Percentiles rank a stretch among this genome's conserved stretches.
These are phyloP conservation scores for Plasmodium cynomolgi DNA, from an alignment of 169 alveolate genomes.

Conservation along the genomic window DNA sequence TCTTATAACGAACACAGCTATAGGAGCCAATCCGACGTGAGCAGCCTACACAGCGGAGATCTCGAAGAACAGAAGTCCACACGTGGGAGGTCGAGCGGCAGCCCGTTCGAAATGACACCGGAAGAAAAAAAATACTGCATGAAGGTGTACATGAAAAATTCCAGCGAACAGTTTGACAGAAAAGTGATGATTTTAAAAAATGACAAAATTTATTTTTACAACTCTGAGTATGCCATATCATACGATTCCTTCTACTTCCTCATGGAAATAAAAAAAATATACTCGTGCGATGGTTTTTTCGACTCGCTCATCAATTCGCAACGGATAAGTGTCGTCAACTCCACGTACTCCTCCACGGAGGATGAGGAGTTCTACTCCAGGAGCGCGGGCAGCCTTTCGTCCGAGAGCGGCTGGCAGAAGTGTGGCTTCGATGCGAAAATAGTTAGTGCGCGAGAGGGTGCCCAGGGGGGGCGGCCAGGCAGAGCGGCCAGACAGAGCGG, in stretches of 20 bases:
- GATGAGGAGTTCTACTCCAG: constrained; percentile 36
- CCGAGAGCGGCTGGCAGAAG: constrained; percentile 75
- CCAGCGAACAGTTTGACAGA: constrained; percentile 33
- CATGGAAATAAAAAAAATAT: constrained; percentile 71
- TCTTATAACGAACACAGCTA: neutral
- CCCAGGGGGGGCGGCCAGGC: neutral
- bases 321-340: constrained; percentile 12
- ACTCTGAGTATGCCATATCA: constrained; percentile 54
- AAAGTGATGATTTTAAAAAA: constrained; percentile 55
- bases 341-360: constrained; percentile 48
- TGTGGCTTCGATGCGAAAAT: constrained; percentile 75
- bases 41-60: constrained; percentile 24
- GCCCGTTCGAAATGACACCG: constrained; percentile 20
- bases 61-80: neutral
- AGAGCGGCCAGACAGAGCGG: too few species aligned
- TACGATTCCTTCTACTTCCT: constrained; percentile 67
- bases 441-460: neutral
- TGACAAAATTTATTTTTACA: constrained; percentile 48
- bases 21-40: constrained; percentile 13
- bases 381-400: constrained; percentile 2
- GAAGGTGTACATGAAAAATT: constrained; percentile 64
- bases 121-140: constrained; percentile 35
- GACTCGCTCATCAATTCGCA: constrained; percentile 59
- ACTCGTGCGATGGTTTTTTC: constrained; percentile 64
- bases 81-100: neutral